Conservation (phyloP, 2,329 filamentous ascomycete genomes). For the Phialemonium atrogriseum region DNA sequence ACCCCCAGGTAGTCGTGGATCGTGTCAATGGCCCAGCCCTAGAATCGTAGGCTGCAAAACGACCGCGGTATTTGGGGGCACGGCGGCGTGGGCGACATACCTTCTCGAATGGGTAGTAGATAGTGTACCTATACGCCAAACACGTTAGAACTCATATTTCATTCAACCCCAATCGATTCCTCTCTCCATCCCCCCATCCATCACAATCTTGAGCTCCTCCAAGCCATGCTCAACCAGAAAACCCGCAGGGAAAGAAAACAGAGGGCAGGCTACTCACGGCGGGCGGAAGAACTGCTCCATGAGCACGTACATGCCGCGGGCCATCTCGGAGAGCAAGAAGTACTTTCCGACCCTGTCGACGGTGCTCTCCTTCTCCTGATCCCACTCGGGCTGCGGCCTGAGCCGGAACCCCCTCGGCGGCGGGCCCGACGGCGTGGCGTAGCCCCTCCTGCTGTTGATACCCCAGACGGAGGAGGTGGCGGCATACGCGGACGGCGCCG, state of each 20-base stretch:
- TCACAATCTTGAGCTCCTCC: neutral
- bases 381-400: conserved; percentile 66
- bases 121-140: conserved; percentile 76
- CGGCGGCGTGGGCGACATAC: no score
- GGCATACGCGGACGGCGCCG: conserved; percentile 3
- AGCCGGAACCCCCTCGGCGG: conserved; percentile 77
- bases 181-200: conserved; percentile 4
- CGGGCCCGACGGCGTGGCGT: conserved; percentile 66
- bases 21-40: no score
- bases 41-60: no score
- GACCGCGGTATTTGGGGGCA: no score
- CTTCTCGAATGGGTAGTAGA: conserved; percentile 98
- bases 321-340: conserved; percentile 93
- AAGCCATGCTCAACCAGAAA: no score
- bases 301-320: conserved; percentile 95
- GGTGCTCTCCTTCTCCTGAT: conserved; percentile 67
- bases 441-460: conserved; percentile 19
- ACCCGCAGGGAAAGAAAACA: no score
- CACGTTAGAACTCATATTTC: no score
- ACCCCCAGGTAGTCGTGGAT: no score
- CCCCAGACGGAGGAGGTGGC: conserved; percentile 1
- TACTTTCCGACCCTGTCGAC: conserved; percentile 84
- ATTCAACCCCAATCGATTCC: no score
- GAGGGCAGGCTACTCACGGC: conserved; percentile 59
- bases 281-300: conserved; percentile 97